These are phyloP conservation scores for Grosmannia penicillata DNA, from an alignment of 2,329 filamentous ascomycete genomes.

Conservation along the genomic window DNA sequence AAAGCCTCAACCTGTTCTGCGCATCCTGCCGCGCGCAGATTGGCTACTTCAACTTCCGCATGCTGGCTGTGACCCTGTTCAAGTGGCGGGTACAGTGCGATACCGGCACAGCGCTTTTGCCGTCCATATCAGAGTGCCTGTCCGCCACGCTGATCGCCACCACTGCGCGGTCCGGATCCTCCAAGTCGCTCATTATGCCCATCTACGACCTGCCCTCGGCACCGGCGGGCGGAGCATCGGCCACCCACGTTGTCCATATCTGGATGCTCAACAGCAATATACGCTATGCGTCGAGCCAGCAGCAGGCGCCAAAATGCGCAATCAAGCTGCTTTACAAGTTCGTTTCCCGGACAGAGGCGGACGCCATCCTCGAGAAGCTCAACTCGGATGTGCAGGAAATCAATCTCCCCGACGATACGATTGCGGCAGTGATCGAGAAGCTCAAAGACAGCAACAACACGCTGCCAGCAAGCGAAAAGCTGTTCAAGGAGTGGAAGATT, in stretches of 20 bases:
- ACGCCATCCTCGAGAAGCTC: slow-evolving; percentile 33
- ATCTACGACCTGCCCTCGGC: slow-evolving; percentile 10
- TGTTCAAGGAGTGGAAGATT: slow-evolving; percentile 53
- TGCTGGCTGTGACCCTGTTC: slow-evolving; percentile 33
- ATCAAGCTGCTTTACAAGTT: slow-evolving; percentile 39
- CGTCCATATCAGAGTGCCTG: slow-evolving; percentile 29
- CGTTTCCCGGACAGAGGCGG: slow-evolving; percentile 27
- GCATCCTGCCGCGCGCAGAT: slow-evolving; percentile 27
- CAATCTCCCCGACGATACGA: slow-evolving; percentile 34
- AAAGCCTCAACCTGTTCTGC: slow-evolving; percentile 28
- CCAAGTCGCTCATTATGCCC: slow-evolving; percentile 38
- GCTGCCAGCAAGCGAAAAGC: slow-evolving; percentile 39
- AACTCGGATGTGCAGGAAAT: slow-evolving; percentile 45
- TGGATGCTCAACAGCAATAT: slow-evolving; percentile 45
- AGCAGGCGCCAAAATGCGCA: slow-evolving; percentile 19
- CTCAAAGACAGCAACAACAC: slow-evolving; percentile 33
- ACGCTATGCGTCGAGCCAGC: slow-evolving; percentile 29
- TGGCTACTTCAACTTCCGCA: slow-evolving; percentile 31
- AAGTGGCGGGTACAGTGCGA: slow-evolving; percentile 40
- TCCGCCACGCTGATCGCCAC: slow-evolving; percentile 36
- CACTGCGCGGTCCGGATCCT: slow-evolving; percentile 39
- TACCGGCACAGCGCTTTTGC: background rate
- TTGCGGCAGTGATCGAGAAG: slow-evolving; percentile 25
- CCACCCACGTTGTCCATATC: slow-evolving; percentile 24
- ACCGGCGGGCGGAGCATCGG: background rate